Base-by-base conservation (phyloP, 2,329 filamentous ascomycete genomes). In the Didymella glomerata region DNA sequence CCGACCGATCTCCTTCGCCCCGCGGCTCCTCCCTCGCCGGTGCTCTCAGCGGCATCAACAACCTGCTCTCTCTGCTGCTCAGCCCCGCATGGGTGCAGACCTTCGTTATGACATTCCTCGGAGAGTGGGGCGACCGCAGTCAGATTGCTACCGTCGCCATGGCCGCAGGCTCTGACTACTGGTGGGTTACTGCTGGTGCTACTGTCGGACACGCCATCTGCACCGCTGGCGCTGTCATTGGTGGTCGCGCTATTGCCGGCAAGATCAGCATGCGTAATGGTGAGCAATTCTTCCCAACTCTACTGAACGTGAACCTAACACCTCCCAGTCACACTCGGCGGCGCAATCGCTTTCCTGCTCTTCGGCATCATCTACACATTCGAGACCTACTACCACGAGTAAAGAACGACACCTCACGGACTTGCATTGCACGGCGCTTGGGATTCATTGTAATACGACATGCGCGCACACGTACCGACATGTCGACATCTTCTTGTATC, bases 141-240 rank as follows among this genome's bases (percentile, higher is more conserved):
- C 95, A 99, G 80, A 98, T 99, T 71, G 95, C 95, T 22, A 99
- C 95, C 0, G 96, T 99, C 74, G 95, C 95, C 53, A 99, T 99
- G 95, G 95, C 95, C 48, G 94, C 95, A 32, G 95, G 95, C 20
- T 92, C 96, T 77, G 95, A 99, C 76, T 99, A 98, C 78, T 98
- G 94, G 94, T 97, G 93, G 91, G 95, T 99, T 34, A 97, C 93
- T 4, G 83, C 93, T 46, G 95, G 95, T 58, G 94, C 95, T 1
- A 86, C 95, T 34, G 83, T 86, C 46, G 95, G 95, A 10, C 95
- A 99, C 77, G 90, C 87, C 45, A 86, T 94, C 65, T 99, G 95
- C 81, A 98, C 95, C 7, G 90, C 91, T 46, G 89, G 92, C 22
- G 95, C 95, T 41, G 95, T 99, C 38, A 84, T 99, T 61, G 95